Conservation (phyloP, 2,329 filamentous ascomycete species). For the Elsinoe fawcettii region DNA sequence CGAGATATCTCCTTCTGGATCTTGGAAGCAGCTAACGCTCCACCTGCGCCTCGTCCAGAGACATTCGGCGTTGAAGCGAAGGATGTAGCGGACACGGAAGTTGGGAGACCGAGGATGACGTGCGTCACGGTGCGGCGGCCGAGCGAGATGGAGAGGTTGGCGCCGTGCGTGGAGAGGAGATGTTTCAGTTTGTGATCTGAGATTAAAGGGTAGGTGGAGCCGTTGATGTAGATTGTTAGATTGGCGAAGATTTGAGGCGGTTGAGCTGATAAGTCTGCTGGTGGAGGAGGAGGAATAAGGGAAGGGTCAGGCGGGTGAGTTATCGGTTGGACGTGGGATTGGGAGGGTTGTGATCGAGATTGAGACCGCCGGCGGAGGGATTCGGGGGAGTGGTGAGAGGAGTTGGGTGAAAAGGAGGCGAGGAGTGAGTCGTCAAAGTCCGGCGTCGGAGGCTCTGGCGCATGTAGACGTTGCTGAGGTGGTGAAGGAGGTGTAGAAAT, state of each 20-base stretch:
- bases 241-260: constrained; percentile 48
- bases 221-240: constrained; percentile 76
- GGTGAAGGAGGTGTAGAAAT: not conserved
- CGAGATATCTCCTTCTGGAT: constrained; percentile 69
- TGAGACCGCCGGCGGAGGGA: not conserved
- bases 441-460: not conserved
- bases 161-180: constrained; percentile 67
- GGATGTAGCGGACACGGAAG: not conserved
- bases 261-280: not conserved
- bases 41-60: constrained; percentile 51
- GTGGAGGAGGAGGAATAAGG: not conserved
- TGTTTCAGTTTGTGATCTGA: constrained; percentile 83
- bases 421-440: constrained; percentile 10
- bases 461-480: not conserved
- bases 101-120: constrained; percentile 64
- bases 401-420: constrained; percentile 9
- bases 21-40: constrained; percentile 69
- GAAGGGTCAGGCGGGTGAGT: too few species aligned
- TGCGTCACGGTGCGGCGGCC: constrained; percentile 72
- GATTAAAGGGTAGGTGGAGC: constrained; percentile 70
- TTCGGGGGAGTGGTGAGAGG: not conserved
- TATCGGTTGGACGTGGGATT: not conserved
- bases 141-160: constrained; percentile 60
- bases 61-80: constrained; percentile 34
- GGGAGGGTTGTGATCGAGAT: not conserved